Evolutionary conservation across 305 asterid species (phyloP).

Genomic region (Fraxinus velutina): DNA sequence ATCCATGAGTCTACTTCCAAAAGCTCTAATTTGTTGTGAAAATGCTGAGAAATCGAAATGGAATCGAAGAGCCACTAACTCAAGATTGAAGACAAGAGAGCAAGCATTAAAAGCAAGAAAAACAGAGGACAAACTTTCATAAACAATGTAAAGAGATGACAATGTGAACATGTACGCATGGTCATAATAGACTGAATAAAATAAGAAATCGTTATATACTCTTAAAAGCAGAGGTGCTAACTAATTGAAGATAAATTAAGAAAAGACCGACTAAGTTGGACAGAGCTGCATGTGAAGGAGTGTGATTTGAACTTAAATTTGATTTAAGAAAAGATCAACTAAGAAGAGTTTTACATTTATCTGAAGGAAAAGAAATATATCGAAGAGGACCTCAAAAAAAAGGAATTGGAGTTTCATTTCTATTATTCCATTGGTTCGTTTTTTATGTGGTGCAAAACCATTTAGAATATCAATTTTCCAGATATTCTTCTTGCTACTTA

Average conservation of each 20-base stretch:
- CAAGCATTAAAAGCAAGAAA: background rate
- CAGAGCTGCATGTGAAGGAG: background rate
- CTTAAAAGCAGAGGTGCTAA: background rate
- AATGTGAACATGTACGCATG: background rate
- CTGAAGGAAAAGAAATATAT: background rate
- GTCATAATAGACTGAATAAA: background rate
- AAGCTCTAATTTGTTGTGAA: background rate
- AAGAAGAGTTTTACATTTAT: background rate
- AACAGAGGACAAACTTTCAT: background rate
- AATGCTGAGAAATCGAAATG: background rate
- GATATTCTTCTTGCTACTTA: constrained; percentile 9
- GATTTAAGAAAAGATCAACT: background rate
- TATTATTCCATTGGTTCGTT: background rate
- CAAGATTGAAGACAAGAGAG: background rate
- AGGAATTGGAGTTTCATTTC: background rate
- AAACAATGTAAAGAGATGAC: background rate
- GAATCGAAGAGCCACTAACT: background rate
- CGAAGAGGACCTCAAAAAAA: background rate
- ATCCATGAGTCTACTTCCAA: background rate
- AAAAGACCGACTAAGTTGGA: background rate
- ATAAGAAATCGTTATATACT: background rate
- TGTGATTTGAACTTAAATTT: background rate
- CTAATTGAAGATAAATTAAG: background rate
- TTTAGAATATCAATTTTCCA: background rate
- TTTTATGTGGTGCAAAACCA: background rate